Conservation (phyloP, 768 basidiomycete species). For the Rickenella mellea region DNA sequence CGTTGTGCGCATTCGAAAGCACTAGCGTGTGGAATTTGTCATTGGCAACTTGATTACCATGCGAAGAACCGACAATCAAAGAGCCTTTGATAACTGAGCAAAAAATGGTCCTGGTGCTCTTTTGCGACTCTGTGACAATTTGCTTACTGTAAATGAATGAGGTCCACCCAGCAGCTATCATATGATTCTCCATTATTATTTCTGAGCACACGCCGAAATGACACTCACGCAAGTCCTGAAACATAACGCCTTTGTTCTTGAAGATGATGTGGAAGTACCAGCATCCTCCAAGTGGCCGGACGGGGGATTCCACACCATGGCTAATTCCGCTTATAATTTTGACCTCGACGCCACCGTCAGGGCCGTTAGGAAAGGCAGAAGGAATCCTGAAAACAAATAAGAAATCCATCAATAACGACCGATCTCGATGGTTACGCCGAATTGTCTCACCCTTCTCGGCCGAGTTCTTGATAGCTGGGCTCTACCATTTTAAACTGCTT, state of each 20-base stretch:
- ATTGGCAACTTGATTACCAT: conserved; percentile 30
- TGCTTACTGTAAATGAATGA: conserved; percentile 72
- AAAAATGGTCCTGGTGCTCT: conserved; percentile 1
- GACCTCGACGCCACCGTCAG: conserved; percentile 57
- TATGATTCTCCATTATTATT: not conserved
- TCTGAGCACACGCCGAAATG: not conserved
- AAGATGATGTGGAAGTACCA: conserved; percentile 85
- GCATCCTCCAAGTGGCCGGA: conserved; percentile 85
- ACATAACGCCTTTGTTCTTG: conserved; percentile 50
- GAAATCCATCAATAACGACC: not conserved
- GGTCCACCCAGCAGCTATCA: conserved; percentile 76
- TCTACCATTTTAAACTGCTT: conserved; percentile 80
- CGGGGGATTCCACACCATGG: conserved; percentile 79
- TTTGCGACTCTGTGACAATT: not conserved
- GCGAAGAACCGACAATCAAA: conserved; percentile 46
- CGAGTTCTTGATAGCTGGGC: conserved; percentile 79
- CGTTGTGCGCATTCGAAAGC: conserved; percentile 46
- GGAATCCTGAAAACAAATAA: conserved; percentile 42
- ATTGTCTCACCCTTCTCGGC: conserved; percentile 41
- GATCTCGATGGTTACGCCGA: not conserved
- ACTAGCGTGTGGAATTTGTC: conserved; percentile 73
- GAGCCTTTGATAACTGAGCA: conserved; percentile 55
- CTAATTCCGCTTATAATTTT: conserved; percentile 88
- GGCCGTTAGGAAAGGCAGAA: conserved; percentile 60
- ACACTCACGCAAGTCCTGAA: conserved; percentile 72